phyloP scores from a whole-genome alignment of 495 filamentous ascomycete species.

The Lophiotrema nucula region DNA sequence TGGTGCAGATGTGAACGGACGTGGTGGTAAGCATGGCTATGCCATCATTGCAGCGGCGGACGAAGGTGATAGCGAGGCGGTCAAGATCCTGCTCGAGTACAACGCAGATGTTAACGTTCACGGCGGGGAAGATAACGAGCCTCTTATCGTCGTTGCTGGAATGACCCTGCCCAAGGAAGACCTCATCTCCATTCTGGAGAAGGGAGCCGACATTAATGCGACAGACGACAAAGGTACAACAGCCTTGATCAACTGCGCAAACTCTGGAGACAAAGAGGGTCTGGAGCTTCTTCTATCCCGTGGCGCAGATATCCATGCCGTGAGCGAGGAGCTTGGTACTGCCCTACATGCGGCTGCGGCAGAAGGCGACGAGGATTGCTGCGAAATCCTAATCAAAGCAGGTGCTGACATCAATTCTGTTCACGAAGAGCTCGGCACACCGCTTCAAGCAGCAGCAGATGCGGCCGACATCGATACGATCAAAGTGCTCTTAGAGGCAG shows the following conservation, averaged over 20 bases:
- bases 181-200: conserved; percentile 9
- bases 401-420: conserved; percentile 29
- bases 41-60: conserved; percentile 5
- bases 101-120: conserved; percentile 9
- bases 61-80: background rate
- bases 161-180: conserved; percentile 3
- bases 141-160: background rate
- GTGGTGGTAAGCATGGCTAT: conserved; percentile 11
- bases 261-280: conserved; percentile 1
- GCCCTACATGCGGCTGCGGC: conserved; percentile 34
- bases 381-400: conserved; percentile 21
- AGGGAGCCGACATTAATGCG: conserved; percentile 22
- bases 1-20: conserved; percentile 19
- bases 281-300: conserved; percentile 28
- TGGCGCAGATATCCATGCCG: conserved; percentile 30
- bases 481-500: conserved; percentile 1
- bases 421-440: conserved; percentile 10
- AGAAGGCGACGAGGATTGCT: conserved; percentile 1
- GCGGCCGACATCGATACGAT: conserved; percentile 2
- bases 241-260: conserved; percentile 25
- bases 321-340: conserved; percentile 21
- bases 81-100: conserved; percentile 14
- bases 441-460: conserved; percentile 17
- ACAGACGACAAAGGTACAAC: conserved; percentile 14
- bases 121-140: conserved; percentile 5